These are phyloP conservation scores for Hansfordia pulvinata DNA, from an alignment of 2,329 filamentous ascomycete genomes.

Conservation along the genomic window DNA sequence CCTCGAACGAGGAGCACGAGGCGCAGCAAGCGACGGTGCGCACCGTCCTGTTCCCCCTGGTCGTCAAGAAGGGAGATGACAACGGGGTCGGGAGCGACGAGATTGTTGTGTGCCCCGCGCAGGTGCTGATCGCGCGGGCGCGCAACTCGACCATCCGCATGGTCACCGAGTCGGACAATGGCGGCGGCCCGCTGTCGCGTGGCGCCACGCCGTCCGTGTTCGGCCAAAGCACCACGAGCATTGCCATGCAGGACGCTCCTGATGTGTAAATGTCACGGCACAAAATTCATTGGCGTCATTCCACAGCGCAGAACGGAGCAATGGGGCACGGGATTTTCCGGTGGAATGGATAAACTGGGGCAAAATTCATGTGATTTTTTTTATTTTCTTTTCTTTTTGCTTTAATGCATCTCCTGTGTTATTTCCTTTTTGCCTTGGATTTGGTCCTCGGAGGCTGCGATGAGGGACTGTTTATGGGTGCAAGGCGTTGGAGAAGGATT, in stretches of 20 bases:
- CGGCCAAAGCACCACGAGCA: constrained; percentile 9
- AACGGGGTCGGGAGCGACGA: constrained; percentile 79
- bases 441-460: too few species aligned
- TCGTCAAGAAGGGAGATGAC: constrained; percentile 92
- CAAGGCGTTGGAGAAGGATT: too few species aligned
- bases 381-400: too few species aligned
- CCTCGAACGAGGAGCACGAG: constrained; percentile 70
- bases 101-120: constrained; percentile 88
- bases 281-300: too few species aligned
- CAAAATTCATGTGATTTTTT: too few species aligned
- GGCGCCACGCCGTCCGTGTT: constrained; percentile 12
- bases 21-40: constrained; percentile 65
- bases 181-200: constrained; percentile 25
- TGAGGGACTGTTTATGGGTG: too few species aligned
- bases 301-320: too few species aligned
- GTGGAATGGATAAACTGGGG: too few species aligned
- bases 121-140: constrained; percentile 65
- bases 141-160: constrained; percentile 20
- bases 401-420: too few species aligned
- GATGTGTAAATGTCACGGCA: too few species aligned
- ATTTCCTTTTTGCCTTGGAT: too few species aligned
- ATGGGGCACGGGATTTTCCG: too few species aligned
- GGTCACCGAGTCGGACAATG: constrained; percentile 33
- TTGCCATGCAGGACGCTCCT: constrained; percentile 9
- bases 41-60: constrained; percentile 87